Evolutionary conservation across 108 stramenopile genomes (phyloP).

Genomic region (Nitzschia sp.): DNA sequence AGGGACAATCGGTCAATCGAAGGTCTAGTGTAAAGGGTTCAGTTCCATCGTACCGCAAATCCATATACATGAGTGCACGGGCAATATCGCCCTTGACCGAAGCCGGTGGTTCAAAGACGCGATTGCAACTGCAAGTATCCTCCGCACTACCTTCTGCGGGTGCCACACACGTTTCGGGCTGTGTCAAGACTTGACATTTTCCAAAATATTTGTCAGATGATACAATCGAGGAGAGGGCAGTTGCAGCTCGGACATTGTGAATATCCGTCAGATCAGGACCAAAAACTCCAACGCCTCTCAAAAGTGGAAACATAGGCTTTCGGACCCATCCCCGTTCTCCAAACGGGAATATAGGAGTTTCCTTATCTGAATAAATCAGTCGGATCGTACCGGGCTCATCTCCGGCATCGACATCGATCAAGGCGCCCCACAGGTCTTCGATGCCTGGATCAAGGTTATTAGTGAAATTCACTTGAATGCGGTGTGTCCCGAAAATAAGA

Average conservation of each 20-base stretch:
- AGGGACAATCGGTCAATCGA: constrained; percentile 49
- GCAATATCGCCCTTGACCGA: constrained; percentile 76
- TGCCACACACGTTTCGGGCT: constrained; percentile 18
- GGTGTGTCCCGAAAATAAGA: constrained; percentile 12
- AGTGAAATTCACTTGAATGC: constrained; percentile 1
- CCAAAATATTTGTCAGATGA: constrained; percentile 52
- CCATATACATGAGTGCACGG: constrained; percentile 83
- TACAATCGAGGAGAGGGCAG: constrained; percentile 55
- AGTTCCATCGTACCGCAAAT: constrained; percentile 57
- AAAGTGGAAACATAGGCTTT: constrained; percentile 60
- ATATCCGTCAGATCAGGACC: constrained; percentile 61
- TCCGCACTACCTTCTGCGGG: constrained; percentile 49
- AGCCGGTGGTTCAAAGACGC: constrained; percentile 43
- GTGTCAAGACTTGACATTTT: constrained; percentile 36
- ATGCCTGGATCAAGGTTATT: constrained; percentile 3
- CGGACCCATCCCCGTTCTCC: constrained; percentile 63
- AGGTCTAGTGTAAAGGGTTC: constrained; percentile 38
- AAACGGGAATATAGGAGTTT: constrained; percentile 26
- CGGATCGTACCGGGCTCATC: constrained; percentile 24
- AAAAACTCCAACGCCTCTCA: constrained; percentile 36
- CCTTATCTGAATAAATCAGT: constrained; percentile 33
- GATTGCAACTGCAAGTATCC: constrained; percentile 25
- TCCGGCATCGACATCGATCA: constrained; percentile 51
- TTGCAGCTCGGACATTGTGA: constrained; percentile 56
- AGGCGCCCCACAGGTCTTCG: constrained; percentile 60